Evolutionary conservation across 495 filamentous ascomycete genomes (phyloP).

Genomic region (Margaritispora aquatica): DNA sequence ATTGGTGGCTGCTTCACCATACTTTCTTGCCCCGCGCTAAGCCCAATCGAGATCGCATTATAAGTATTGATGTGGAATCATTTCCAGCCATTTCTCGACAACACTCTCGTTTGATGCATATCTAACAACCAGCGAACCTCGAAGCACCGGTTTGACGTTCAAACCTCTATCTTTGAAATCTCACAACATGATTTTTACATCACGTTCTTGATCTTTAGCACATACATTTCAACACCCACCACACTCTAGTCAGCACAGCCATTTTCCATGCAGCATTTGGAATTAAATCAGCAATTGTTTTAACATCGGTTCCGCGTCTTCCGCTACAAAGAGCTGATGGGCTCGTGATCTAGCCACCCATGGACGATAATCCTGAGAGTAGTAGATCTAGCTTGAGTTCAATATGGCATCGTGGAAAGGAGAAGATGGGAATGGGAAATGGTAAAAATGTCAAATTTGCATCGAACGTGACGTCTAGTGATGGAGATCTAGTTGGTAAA

Average conservation of each 20-base stretch:
- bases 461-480: slow-evolving; percentile 5
- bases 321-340: no score
- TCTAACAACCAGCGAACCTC: background rate
- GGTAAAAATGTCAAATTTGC: slow-evolving; percentile 24
- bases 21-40: background rate
- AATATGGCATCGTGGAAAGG: slow-evolving; percentile 16
- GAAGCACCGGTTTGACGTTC: background rate
- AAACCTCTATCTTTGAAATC: background rate
- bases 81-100: background rate
- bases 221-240: background rate
- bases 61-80: background rate
- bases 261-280: background rate
- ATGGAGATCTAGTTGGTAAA: slow-evolving; percentile 8
- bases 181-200: background rate
- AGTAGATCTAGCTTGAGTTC: background rate
- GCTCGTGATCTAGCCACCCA: no score
- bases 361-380: background rate
- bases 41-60: background rate
- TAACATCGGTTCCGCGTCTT: background rate
- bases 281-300: background rate
- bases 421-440: slow-evolving; percentile 35
- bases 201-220: background rate
- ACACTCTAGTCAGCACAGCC: background rate
- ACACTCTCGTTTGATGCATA: background rate
- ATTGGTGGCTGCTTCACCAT: background rate